These are phyloP conservation scores for Diaporthe aspalathi DNA, from an alignment of 2,329 filamentous ascomycete species.

Conservation along the genomic window DNA sequence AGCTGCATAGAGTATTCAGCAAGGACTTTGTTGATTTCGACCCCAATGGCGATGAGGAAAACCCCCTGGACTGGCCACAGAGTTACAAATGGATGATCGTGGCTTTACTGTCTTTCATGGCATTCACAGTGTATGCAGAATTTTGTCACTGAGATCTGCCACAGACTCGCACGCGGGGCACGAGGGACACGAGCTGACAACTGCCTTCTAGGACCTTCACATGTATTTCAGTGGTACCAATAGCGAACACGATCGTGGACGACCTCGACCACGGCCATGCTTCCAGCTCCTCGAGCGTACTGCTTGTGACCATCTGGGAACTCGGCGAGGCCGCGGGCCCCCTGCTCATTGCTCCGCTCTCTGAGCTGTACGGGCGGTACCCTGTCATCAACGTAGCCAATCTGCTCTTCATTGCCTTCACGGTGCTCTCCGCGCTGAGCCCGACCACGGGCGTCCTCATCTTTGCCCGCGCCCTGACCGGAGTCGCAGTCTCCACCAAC, in stretches of 20 bases:
- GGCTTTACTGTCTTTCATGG: conserved; percentile 63
- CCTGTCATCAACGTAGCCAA: conserved; percentile 66
- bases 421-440: conserved; percentile 59
- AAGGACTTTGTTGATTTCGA: conserved; percentile 57
- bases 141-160: not conserved
- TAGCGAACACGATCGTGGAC: conserved; percentile 62
- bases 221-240: conserved; percentile 66
- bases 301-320: conserved; percentile 79
- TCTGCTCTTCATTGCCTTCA: conserved; percentile 61
- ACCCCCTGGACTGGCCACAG: conserved; percentile 65
- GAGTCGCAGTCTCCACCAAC: conserved; percentile 72
- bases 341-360: conserved; percentile 70
- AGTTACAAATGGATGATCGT: conserved; percentile 66
- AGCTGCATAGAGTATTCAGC: conserved; percentile 38
- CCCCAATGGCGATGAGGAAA: conserved; percentile 58
- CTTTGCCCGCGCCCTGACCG: conserved; percentile 66
- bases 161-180: not conserved
- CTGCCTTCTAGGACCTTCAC: conserved; percentile 62
- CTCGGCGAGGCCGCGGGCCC: conserved; percentile 73
- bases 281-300: conserved; percentile 60
- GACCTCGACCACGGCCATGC: conserved; percentile 56
- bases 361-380: conserved; percentile 69
- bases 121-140: conserved; percentile 64
- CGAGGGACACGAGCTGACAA: not conserved
- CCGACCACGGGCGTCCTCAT: conserved; percentile 61